Percentiles rank a stretch among this genome's conserved stretches.
Conservation (phyloP, 768 basidiomycete species). For the Trametes meyenii region DNA sequence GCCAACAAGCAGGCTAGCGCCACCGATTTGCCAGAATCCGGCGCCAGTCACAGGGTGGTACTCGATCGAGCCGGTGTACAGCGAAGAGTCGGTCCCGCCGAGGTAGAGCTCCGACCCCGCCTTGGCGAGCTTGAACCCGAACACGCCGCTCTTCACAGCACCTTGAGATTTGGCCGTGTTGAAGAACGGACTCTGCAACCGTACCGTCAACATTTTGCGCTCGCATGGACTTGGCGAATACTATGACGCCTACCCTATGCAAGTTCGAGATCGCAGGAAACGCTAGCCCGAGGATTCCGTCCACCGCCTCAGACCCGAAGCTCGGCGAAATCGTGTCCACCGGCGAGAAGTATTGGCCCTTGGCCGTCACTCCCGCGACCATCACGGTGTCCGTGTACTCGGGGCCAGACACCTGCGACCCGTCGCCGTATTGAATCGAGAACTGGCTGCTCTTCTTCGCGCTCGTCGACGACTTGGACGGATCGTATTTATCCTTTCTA, state of each 20-base stretch:
- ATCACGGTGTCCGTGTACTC: constrained; percentile 39
- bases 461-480: constrained; percentile 34
- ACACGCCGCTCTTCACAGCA: constrained; percentile 19
- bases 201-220: not conserved
- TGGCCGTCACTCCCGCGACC: constrained; percentile 35
- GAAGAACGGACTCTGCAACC: constrained; percentile 24
- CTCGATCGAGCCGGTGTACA: constrained; percentile 36
- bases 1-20: constrained; percentile 21
- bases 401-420: constrained; percentile 37
- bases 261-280: not conserved
- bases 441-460: constrained; percentile 27
- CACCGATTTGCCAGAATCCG: constrained; percentile 16
- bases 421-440: constrained; percentile 42
- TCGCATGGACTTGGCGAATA: too few species aligned
- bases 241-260: not conserved
- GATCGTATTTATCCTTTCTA: constrained; percentile 32
- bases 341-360: constrained; percentile 24
- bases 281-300: constrained; percentile 31
- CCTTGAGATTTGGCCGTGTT: constrained; percentile 20
- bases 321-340: constrained; percentile 21
- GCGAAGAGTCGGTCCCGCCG: constrained; percentile 38
- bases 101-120: constrained; percentile 35
- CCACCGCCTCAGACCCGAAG: constrained; percentile 19
- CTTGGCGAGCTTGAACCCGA: constrained; percentile 31
- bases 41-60: constrained; percentile 24